Evolutionary conservation across 129 eudicot species (phyloP).

Genomic region (Rutidosis leptorrhynchoides): DNA sequence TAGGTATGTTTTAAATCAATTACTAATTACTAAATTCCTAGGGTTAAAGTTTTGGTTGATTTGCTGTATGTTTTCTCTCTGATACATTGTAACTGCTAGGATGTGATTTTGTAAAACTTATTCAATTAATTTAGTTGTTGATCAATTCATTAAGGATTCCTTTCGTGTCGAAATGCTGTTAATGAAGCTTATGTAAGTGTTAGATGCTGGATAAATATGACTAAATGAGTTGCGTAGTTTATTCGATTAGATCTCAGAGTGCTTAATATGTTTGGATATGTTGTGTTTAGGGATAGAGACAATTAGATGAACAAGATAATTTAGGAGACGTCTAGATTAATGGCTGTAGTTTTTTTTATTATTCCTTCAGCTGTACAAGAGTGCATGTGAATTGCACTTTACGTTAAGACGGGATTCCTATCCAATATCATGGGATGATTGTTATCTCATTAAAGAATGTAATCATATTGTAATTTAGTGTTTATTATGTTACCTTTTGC

Average conservation of each 20-base stretch:
- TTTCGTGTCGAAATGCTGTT: background rate
- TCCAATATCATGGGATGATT: background rate
- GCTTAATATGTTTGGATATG: background rate
- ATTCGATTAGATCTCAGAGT: background rate
- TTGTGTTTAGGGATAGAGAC: constrained; percentile 4
- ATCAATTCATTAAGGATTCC: background rate
- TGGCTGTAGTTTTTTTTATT: background rate
- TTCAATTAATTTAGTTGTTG: background rate
- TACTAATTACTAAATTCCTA: constrained; percentile 2
- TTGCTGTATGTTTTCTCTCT: background rate
- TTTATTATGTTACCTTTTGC: background rate
- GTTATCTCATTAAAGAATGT: background rate
- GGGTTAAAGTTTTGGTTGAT: background rate
- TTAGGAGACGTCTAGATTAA: background rate
- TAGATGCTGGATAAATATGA: background rate
- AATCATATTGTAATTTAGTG: background rate
- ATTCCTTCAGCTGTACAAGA: background rate
- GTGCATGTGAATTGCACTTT: background rate
- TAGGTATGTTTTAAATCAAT: constrained; percentile 36
- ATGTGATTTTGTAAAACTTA: background rate
- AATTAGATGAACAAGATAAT: background rate
- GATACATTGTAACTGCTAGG: background rate
- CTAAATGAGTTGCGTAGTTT: background rate
- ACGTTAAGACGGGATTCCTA: background rate
- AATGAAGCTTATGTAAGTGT: background rate